A percentile compares a stretch with the other conserved stretches of the same genome.
Evolutionary conservation across 176 grass and related monocot genomes (phyloP).

Genomic region (Zoysia pacifica): DNA sequence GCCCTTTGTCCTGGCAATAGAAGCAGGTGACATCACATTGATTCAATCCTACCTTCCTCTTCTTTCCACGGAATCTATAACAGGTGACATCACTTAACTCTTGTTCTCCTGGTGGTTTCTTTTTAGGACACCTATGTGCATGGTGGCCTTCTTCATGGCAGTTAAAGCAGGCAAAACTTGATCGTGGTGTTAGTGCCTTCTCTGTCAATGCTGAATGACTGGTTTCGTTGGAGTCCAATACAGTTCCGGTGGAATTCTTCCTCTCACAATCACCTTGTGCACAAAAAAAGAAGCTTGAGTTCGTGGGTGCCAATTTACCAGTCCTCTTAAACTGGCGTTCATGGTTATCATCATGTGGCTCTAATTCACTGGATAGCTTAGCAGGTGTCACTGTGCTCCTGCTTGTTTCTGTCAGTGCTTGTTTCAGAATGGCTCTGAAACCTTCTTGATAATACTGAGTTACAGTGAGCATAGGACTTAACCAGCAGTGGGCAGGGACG

Average conservation of each 20-base stretch:
- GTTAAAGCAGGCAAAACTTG: neutral
- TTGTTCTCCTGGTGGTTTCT: neutral
- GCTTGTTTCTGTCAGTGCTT: constrained; percentile 5
- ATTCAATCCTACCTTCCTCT: neutral
- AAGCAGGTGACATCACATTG: constrained; percentile 4
- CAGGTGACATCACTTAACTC: neutral
- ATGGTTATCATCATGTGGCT: constrained; percentile 12
- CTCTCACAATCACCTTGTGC: neutral
- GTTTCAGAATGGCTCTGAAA: neutral
- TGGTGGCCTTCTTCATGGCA: constrained; percentile 1
- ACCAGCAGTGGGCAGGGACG: constrained; percentile 24
- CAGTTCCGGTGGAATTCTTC: neutral
- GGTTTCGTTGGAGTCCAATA: neutral
- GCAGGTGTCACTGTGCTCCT: neutral
- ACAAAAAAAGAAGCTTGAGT: neutral
- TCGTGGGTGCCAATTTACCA: neutral
- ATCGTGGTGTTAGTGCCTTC: neutral
- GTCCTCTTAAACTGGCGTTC: neutral
- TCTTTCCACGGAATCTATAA: neutral
- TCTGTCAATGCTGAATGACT: neutral
- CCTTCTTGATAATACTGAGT: constrained; percentile 25
- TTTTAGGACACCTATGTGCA: constrained; percentile 13
- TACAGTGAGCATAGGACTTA: constrained; percentile 30
- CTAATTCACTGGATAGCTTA: neutral
- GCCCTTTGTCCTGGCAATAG: constrained; percentile 4